phyloP scores from a whole-genome alignment of 495 filamentous ascomycete genomes.

The Aeminium ludgeri region DNA sequence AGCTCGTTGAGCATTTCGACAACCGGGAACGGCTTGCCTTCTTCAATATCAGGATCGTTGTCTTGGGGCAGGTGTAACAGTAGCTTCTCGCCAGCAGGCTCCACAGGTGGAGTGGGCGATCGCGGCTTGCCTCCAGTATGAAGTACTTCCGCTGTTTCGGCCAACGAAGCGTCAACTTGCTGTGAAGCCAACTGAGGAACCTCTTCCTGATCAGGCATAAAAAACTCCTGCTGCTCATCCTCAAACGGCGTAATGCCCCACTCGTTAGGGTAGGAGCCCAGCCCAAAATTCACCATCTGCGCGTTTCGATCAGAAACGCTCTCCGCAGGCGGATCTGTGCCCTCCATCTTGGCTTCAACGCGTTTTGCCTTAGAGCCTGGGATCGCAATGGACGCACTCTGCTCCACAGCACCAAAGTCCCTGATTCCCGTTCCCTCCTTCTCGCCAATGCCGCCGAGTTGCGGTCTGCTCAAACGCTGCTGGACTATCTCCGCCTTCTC shows the following conservation, averaged over 20 bases:
- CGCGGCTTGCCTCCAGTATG: not conserved
- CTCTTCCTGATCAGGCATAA: slow-evolving; percentile 13
- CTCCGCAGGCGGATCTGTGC: too few relatives aligned
- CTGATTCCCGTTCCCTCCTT: too few relatives aligned
- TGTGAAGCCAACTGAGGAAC: slow-evolving; percentile 9
- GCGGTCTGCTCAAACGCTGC: not conserved
- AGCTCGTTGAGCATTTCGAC: slow-evolving; percentile 19
- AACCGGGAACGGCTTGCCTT: slow-evolving; percentile 17
- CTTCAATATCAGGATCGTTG: slow-evolving; percentile 14
- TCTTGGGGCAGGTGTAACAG: slow-evolving; percentile 1
- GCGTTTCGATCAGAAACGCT: too few relatives aligned
- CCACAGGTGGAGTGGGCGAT: not conserved
- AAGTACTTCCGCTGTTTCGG: not conserved
- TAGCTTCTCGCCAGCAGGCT: not conserved
- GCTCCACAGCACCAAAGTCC: too few relatives aligned
- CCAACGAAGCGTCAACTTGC: too few relatives aligned
- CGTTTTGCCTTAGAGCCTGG: too few relatives aligned
- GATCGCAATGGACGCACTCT: too few relatives aligned
- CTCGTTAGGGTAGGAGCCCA: not conserved
- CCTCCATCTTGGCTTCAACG: too few relatives aligned
- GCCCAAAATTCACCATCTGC: not conserved
- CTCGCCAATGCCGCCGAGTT: too few relatives aligned
- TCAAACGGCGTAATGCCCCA: not conserved
- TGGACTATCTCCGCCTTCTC: not conserved
- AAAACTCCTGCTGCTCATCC: not conserved